Conservation (phyloP, 192 early-diverging fungal species). For the Funneliformis geosporum region DNA sequence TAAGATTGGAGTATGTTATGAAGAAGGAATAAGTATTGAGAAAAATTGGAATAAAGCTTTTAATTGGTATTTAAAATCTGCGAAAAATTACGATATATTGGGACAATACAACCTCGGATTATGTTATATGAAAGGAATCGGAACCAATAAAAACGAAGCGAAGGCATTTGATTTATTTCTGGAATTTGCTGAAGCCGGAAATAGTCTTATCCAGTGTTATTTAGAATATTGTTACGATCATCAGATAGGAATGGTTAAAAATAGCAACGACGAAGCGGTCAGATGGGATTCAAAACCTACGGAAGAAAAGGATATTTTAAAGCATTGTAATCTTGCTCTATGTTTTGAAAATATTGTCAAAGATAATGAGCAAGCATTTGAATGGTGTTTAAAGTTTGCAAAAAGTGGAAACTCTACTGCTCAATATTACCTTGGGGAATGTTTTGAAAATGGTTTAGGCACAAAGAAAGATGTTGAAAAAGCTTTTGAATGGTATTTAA, state of each 20-base stretch:
- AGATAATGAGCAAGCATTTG: not conserved
- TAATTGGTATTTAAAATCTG: conserved; percentile 11
- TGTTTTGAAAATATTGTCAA: not conserved
- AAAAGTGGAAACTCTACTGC: conserved; percentile 71
- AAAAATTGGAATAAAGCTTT: conserved; percentile 9
- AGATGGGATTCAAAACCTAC: conserved; percentile 59
- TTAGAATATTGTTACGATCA: conserved; percentile 77
- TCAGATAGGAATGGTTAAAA: conserved; percentile 56
- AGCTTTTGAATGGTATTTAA: conserved; percentile 39
- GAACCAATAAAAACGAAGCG: conserved; percentile 39
- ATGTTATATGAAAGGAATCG: conserved; percentile 11
- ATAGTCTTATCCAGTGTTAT: conserved; percentile 67
- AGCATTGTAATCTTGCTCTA: not conserved
- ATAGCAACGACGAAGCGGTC: conserved; percentile 49
- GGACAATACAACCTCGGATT: conserved; percentile 9
- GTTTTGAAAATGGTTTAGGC: conserved; percentile 82
- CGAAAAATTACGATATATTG: not conserved
- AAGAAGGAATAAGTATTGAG: conserved; percentile 33
- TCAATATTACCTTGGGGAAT: conserved; percentile 78
- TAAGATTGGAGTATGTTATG: conserved; percentile 38
- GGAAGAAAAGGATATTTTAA: conserved; percentile 44
- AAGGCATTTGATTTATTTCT: conserved; percentile 63
- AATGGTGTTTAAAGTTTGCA: conserved; percentile 43
- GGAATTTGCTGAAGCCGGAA: conserved; percentile 52
- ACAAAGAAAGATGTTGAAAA: conserved; percentile 52